Conservation (phyloP, 345 rosid species). For the Cardamine chenopodiifolia region DNA sequence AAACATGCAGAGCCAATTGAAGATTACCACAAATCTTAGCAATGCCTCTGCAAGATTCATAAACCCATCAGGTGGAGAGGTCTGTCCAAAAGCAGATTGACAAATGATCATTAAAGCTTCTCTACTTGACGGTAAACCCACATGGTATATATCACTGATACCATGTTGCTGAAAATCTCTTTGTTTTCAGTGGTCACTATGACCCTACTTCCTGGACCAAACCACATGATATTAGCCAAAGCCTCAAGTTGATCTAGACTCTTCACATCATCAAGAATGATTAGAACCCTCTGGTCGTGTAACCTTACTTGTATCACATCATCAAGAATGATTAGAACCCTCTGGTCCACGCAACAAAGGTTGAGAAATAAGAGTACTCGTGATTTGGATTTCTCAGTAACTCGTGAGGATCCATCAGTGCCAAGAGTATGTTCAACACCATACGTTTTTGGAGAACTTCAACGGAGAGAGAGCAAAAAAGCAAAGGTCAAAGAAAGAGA, state of each 20-base stretch:
- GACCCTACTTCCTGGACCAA: not conserved
- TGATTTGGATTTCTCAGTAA: no score
- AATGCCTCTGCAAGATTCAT: not conserved
- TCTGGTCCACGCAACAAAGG: no score
- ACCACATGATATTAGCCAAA: not conserved
- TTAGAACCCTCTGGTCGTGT: not conserved
- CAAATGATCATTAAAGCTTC: not conserved
- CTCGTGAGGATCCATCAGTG: no score
- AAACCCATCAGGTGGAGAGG: not conserved
- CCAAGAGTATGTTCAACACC: no score
- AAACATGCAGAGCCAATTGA: not conserved
- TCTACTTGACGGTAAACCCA: not conserved
- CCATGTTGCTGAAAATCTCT: not conserved
- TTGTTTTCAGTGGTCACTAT: not conserved
- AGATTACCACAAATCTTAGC: not conserved
- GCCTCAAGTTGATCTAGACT: not conserved
- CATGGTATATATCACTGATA: not conserved
- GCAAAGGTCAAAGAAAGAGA: no score
- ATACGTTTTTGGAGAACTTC: no score
- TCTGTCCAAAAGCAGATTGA: not conserved
- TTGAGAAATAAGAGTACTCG: no score
- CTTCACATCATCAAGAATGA: not conserved
- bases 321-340: no score
- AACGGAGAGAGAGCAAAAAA: no score
- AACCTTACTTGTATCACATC: not conserved